Evolutionary conservation across 805 yeast genomes (phyloP), one percentile per base, ranked within the genome.

Genomic region (Yarrowia yakushimensis): DNA sequence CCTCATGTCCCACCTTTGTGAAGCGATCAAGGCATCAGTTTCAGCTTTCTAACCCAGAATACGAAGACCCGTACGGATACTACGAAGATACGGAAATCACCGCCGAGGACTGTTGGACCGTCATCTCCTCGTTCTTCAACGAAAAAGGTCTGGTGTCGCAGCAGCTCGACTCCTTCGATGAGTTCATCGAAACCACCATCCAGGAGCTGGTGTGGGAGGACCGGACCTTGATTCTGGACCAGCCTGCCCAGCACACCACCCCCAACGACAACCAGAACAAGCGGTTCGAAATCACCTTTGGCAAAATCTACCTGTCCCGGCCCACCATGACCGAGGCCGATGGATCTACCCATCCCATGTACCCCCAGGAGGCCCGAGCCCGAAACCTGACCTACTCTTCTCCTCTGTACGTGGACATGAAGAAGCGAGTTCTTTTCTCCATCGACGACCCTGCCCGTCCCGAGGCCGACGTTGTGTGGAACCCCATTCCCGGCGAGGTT

Each of bases 241-340:
- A 94, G 77, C 96, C 97, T 9, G 99, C 99, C 13, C 99, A 96
- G 76, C 98, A 94, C 73, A 86, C 96, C 3, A 85, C 92, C 36
- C 96, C 92, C 69, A 82, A 84, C 63, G 99, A 94, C 74, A 88
- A 90, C 73, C 84, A 90, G 69, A 91, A 89, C 76, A 87, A 91
- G 77, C 84, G 97, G 67, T 96, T 91, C 71, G 97, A 93, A 76
- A 94, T 94, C 73, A 85, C 92, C n/a, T 94, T 94, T 77, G 99
- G 99, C 67, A 96, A 93, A 74, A 94, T 96, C 70, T 94, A 88
- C 76, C 85, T 94, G 68, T 91, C 98, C 25, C 88, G 92, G 71
- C 99, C 99, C 48, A 90, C 97, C 54, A 96, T 94, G 83, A 96
- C 98, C 20, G 99, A 94, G 78, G 97, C 98, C 17, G 99, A 94